Conservation (phyloP, 148 eudicot genomes). For the Agrostemma githago region DNA sequence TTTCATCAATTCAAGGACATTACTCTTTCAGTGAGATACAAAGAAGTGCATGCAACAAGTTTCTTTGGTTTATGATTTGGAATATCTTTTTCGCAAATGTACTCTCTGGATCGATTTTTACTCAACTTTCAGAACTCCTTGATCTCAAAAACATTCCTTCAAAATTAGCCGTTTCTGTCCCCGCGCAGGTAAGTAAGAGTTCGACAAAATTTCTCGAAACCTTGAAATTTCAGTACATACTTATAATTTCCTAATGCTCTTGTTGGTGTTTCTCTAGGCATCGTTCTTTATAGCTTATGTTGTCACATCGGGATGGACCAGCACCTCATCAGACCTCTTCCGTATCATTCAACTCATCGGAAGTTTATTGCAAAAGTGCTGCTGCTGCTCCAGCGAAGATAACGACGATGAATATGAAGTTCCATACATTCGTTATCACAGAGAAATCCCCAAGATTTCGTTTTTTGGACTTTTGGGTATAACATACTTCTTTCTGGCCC, state of each 20-base stretch:
- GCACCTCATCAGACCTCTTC: slow-evolving; percentile 55
- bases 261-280: slow-evolving; percentile 38
- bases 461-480: slow-evolving; percentile 68
- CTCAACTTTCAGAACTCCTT: slow-evolving; percentile 43
- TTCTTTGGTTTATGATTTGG: slow-evolving; percentile 71
- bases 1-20: slow-evolving; percentile 70
- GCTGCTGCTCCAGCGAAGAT: slow-evolving; percentile 32
- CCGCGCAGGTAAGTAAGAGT: slow-evolving; percentile 63
- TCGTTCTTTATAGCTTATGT: slow-evolving; percentile 72
- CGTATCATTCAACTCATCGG: slow-evolving; percentile 41
- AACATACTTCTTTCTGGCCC: slow-evolving; percentile 67
- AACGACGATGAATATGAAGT: slow-evolving; percentile 33
- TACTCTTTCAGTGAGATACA: slow-evolving; percentile 61
- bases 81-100: slow-evolving; percentile 73
- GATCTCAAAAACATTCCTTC: slow-evolving; percentile 55
- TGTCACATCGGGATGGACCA: slow-evolving; percentile 72
- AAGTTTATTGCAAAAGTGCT: slow-evolving; percentile 38
- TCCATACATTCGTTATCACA: slow-evolving; percentile 49
- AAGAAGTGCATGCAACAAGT: slow-evolving; percentile 67
- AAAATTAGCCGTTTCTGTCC: slow-evolving; percentile 56
- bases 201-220: not conserved
- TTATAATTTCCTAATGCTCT: not conserved
- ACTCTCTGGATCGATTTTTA: slow-evolving; percentile 65
- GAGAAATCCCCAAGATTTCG: slow-evolving; percentile 50
- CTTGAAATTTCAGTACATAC: not conserved